Percentiles rank a stretch among this genome's conserved stretches.
These are phyloP conservation scores for Tetragonia tetragonoides DNA, from an alignment of 148 eudicot genomes.

Conservation along the genomic window DNA sequence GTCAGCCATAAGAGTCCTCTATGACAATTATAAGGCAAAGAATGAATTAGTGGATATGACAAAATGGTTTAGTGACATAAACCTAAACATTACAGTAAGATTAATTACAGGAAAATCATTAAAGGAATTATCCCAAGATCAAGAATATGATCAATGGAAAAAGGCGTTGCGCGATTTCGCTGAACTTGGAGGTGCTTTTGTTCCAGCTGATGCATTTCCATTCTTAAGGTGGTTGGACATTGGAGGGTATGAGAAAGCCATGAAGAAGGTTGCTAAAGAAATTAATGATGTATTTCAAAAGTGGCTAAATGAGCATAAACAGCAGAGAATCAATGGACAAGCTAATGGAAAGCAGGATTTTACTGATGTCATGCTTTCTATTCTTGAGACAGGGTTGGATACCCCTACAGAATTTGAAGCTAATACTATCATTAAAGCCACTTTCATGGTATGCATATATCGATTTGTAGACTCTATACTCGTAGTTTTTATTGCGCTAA, in stretches of 20 bases:
- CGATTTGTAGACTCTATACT: no score
- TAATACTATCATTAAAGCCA: slow-evolving; percentile 29
- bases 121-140: slow-evolving; percentile 6
- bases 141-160: slow-evolving; percentile 8
- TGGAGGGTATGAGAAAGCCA: slow-evolving; percentile 23
- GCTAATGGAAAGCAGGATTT: slow-evolving; percentile 12
- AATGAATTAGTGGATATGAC: slow-evolving; percentile 33
- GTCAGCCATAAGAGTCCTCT: slow-evolving; percentile 12
- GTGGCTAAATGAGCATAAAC: slow-evolving; percentile 33
- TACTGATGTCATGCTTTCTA: slow-evolving; percentile 28
- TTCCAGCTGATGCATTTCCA: slow-evolving; percentile 28
- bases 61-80: slow-evolving; percentile 40
- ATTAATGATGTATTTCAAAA: slow-evolving; percentile 17
- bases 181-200: slow-evolving; percentile 9
- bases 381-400: slow-evolving; percentile 10
- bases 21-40: not conserved
- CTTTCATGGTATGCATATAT: slow-evolving; percentile 21
- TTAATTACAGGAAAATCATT: slow-evolving; percentile 38
- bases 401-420: slow-evolving; percentile 10
- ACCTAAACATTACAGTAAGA: slow-evolving; percentile 30
- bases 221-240: slow-evolving; percentile 30
- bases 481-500: no score
- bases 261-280: not conserved
- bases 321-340: not conserved
- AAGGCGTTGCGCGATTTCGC: slow-evolving; percentile 29